Evolutionary conservation across 768 basidiomycete genomes (phyloP).

Genomic region (Russula abietina): DNA sequence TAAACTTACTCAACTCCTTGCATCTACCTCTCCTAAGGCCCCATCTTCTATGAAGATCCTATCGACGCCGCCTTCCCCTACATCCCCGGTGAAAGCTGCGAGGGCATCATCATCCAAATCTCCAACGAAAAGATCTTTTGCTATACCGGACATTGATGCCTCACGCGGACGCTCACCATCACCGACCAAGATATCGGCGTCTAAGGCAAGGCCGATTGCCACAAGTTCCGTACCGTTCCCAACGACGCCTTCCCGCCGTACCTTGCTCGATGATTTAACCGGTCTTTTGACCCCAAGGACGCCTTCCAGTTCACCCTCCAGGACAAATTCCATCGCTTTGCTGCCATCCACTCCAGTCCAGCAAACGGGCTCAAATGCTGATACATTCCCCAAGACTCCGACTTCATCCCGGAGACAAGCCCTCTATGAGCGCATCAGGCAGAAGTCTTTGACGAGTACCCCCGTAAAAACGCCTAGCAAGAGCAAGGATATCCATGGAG

Average conservation of each 20-base stretch:
- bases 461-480: constrained; percentile 49
- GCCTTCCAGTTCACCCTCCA: constrained; percentile 27
- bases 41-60: constrained; percentile 32
- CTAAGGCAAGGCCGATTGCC: constrained; percentile 34
- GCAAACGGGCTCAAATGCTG: constrained; percentile 49
- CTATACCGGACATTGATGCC: constrained; percentile 36
- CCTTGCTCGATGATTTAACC: constrained; percentile 32
- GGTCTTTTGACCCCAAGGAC: constrained; percentile 37
- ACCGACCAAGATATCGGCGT: constrained; percentile 26
- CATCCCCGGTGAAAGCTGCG: constrained; percentile 32
- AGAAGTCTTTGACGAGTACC: constrained; percentile 59
- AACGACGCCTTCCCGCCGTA: constrained; percentile 52
- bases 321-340: constrained; percentile 30
- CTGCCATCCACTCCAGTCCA: constrained; percentile 62
- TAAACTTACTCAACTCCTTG: constrained; percentile 61
- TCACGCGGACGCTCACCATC: constrained; percentile 47
- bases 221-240: constrained; percentile 51
- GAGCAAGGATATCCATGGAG: constrained; percentile 36
- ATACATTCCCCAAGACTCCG: constrained; percentile 61
- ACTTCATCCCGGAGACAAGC: constrained; percentile 72
- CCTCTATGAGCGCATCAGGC: constrained; percentile 73
- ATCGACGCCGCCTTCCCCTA: constrained; percentile 31
- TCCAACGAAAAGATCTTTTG: constrained; percentile 24
- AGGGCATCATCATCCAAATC: constrained; percentile 34
- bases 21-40: constrained; percentile 66